phyloP scores from a whole-genome alignment of 169 alveolate genomes.

The Babesia bigemina region DNA sequence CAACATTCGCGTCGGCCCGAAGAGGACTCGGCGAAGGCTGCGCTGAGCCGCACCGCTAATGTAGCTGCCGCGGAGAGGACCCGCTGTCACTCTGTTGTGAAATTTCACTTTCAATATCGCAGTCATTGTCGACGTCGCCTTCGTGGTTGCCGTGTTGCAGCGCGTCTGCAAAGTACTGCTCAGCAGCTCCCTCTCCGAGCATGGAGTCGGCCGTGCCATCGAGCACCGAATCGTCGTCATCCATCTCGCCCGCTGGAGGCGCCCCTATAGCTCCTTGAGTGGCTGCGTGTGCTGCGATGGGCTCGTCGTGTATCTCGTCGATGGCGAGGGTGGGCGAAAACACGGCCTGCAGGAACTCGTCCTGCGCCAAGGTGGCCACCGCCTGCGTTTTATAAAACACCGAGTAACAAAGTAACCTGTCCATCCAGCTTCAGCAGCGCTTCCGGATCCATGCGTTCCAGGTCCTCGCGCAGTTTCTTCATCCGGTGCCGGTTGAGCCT shows the following conservation, averaged over 20 bases:
- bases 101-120: slow-evolving; percentile 6
- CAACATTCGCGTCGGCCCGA: slow-evolving; percentile 5
- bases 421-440: slow-evolving; percentile 39
- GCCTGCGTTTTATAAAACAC: slow-evolving; percentile 13
- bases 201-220: not conserved
- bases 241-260: slow-evolving; percentile 5
- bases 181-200: not conserved
- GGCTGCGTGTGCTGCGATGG: slow-evolving; percentile 20
- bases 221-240: not conserved
- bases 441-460: slow-evolving; percentile 52
- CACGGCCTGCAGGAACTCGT: slow-evolving; percentile 48
- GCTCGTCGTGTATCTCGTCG: slow-evolving; percentile 69
- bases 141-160: not conserved
- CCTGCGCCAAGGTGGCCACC: slow-evolving; percentile 52
- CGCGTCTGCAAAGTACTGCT: not conserved
- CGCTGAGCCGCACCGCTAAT: slow-evolving; percentile 10
- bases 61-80: not conserved
- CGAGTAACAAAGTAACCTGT: slow-evolving; percentile 10
- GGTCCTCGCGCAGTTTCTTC: slow-evolving; percentile 12
- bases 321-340: slow-evolving; percentile 53
- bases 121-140: not conserved
- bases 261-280: not conserved
- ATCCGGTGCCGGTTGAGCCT: slow-evolving; percentile 59
- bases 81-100: not conserved
- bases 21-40: slow-evolving; percentile 27